Base-by-base conservation (phyloP, 495 filamentous ascomycete species). In the Amniculicola lignicola region DNA sequence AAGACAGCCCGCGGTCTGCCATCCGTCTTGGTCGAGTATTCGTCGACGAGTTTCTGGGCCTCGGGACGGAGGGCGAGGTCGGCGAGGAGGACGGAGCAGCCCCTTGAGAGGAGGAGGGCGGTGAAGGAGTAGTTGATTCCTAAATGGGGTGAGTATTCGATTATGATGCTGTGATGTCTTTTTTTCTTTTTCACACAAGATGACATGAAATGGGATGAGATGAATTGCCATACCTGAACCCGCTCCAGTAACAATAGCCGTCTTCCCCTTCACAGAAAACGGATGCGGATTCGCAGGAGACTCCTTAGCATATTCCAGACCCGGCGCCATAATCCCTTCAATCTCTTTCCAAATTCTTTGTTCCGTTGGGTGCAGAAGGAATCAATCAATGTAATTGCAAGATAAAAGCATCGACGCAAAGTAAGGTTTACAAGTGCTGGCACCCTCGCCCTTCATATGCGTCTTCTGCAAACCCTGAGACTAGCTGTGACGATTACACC, bases 211-310 rank as follows among this genome's bases (percentile, higher is more conserved):
- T 18, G 6, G 19, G 31, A 54, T 14, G n/a, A 38, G 0, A 2
- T 5, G 35, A 74, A 75, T 33, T 25, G 21, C 47, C 35, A 29
- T 72, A 83, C 84, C 84, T 47, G 84, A 87, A 49, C 85, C 85
- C 35, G 82, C 84, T 5, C 85, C 85, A 23, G 85, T 88, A 18
- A 87, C 71, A 49, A 88, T 82, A n/a, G 85, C 85, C 33, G 76
- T 76, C 70, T 81, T 83, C 40, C 82, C 83, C 15, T 62, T 24
- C n/a, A 65, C 54, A 37, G 43, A 46, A 25, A 64, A 64, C 16
- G 55, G 44, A 16, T 44, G 0, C 4, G 47, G 49, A 43, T 44
- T 42, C 37, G 43, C 16, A 22, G 15, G 2, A 1, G 38, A n/a
- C 11, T 41, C 45, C 31, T 47, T 29, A 36, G 25, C n/a, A 9